These are phyloP conservation scores for Salix suchowensis DNA, from an alignment of 345 rosid species.

Conservation along the genomic window DNA sequence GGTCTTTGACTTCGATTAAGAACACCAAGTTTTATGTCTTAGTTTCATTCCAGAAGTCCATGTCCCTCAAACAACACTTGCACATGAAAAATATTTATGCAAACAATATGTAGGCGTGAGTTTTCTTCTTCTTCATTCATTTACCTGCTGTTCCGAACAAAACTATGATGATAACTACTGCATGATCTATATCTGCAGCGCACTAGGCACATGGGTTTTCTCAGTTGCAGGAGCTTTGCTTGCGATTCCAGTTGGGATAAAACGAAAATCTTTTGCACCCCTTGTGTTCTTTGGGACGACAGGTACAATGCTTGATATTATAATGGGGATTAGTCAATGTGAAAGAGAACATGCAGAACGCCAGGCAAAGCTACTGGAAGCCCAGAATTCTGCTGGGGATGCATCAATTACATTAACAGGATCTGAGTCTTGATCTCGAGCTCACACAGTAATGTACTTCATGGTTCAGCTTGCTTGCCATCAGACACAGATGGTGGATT, in stretches of 20 bases:
- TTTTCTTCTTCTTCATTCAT: not conserved
- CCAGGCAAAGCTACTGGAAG: constrained; percentile 75
- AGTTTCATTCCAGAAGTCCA: not conserved
- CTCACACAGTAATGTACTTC: not conserved
- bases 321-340: constrained; percentile 78
- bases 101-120: too few relatives aligned
- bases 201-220: constrained; percentile 94
- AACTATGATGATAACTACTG: not conserved
- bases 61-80: not conserved
- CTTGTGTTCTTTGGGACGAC: constrained; percentile 96
- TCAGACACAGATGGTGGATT: not conserved
- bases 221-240: constrained; percentile 78
- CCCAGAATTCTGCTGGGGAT: constrained; percentile 41
- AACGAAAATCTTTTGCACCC: constrained; percentile 77
- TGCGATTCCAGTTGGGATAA: constrained; percentile 91
- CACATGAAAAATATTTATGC: not conserved
- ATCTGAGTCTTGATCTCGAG: constrained; percentile 2
- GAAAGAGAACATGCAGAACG: constrained; percentile 98
- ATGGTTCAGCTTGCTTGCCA: not conserved
- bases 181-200: constrained; percentile 43
- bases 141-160: not conserved
- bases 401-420: constrained; percentile 19
- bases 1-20: too few relatives aligned
- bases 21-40: not conserved
- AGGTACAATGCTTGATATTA: constrained; percentile 92